These are phyloP conservation scores for Ailanthus altissimus DNA, from an alignment of 345 rosid genomes.

Conservation along the genomic window DNA sequence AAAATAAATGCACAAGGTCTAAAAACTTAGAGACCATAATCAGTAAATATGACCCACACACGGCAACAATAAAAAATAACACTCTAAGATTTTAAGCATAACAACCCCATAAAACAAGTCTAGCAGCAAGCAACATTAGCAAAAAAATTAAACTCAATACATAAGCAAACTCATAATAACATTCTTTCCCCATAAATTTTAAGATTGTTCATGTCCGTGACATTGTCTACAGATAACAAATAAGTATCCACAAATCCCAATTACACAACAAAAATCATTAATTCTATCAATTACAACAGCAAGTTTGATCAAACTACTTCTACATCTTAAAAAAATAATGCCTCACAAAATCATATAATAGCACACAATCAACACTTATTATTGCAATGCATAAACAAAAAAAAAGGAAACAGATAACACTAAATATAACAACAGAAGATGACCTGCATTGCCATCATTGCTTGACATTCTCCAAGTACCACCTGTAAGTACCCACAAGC, in stretches of 20 bases:
- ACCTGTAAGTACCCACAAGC: constrained; percentile 73
- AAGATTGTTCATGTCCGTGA: background rate
- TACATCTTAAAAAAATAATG: background rate
- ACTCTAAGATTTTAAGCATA: too few relatives aligned
- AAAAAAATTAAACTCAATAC: background rate
- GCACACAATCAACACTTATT: background rate
- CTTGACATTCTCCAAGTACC: constrained; percentile 80
- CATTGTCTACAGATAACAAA: background rate
- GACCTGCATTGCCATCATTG: constrained; percentile 29
- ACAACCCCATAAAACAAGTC: background rate
- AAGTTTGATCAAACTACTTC: background rate
- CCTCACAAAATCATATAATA: background rate
- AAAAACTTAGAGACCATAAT: background rate
- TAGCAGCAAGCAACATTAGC: background rate
- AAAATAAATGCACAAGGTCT: background rate
- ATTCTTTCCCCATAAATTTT: background rate
- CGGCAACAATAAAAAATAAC: background rate
- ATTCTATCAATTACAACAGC: background rate
- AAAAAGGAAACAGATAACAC: background rate
- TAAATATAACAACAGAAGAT: background rate
- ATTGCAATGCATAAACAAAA: background rate
- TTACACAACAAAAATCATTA: background rate
- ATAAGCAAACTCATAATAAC: background rate
- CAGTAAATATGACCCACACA: background rate
- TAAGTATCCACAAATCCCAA: background rate